Conservation (phyloP, 352 stramenopile species). For the Pythium myriotylum region DNA sequence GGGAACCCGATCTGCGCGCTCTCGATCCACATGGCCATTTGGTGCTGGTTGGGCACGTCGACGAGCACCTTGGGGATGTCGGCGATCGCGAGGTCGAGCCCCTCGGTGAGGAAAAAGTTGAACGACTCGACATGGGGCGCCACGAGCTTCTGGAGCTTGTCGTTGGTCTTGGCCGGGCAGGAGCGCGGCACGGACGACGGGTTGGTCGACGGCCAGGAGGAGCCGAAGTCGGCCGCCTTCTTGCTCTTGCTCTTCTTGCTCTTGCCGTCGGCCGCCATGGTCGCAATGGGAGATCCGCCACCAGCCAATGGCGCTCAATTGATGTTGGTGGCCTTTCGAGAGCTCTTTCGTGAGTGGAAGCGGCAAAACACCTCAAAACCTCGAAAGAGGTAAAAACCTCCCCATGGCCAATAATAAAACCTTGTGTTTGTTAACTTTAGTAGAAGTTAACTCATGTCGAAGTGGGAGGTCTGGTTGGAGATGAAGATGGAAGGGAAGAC, state of each 20-base stretch:
- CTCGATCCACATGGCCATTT: slow-evolving; percentile 91
- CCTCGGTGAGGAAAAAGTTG: slow-evolving; percentile 97
- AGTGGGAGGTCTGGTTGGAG: no score
- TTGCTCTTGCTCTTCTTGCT: slow-evolving; percentile 48
- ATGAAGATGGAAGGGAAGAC: no score
- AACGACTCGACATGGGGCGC: slow-evolving; percentile 98
- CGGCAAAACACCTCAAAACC: slow-evolving; percentile 27
- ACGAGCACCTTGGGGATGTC: slow-evolving; percentile 92
- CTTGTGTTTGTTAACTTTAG: not conserved
- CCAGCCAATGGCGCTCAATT: slow-evolving; percentile 20
- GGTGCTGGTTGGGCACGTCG: slow-evolving; percentile 86
- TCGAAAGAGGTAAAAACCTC: not conserved
- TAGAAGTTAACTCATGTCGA: no score
- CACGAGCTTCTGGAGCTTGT: slow-evolving; percentile 90
- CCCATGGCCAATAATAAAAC: not conserved
- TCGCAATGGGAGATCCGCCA: slow-evolving; percentile 1
- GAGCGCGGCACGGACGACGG: slow-evolving; percentile 78
- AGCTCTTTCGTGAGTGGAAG: slow-evolving; percentile 21
- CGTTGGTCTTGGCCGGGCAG: slow-evolving; percentile 73
- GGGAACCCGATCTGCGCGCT: slow-evolving; percentile 94
- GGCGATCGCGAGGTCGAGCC: slow-evolving; percentile 91
- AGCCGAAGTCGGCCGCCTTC: slow-evolving; percentile 44
- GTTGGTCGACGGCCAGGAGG: slow-evolving; percentile 81
- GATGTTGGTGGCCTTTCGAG: slow-evolving; percentile 23
- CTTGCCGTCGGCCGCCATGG: slow-evolving; percentile 50